Evolutionary conservation across 2,329 filamentous ascomycete genomes (phyloP), one percentile per base, ranked within the genome.

Genomic region (Scedosporium dehoogii): DNA sequence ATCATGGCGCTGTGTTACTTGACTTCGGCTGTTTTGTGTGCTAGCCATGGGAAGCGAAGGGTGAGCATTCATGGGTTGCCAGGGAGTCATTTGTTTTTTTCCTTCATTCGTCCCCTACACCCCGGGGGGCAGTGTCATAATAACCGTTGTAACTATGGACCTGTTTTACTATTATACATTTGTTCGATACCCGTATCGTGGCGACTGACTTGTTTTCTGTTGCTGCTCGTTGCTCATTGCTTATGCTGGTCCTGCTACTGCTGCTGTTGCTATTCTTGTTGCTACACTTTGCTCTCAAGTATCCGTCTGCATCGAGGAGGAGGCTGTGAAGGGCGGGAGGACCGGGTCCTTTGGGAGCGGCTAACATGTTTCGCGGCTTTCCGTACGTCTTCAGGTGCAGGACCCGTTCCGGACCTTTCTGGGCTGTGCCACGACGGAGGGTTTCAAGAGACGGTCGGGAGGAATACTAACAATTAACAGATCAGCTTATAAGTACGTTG

Each of bases 111-210:
- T 23, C 51, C 23, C 23, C 23, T 14, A 27, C 51, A 27, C 23
- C 18, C 23, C 51, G 21, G 51, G 51, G 51, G 51, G 33, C 51
- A 55, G 58, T 59, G 59, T 51, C 51, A 51, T 60, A 60, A 60
- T 60, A 51, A 46, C 59, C 38, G 46, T 60, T 60, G 59, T 60
- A 60, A 60, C 59, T 60, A 51, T 53, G 46, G 59, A 51, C 48
- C 25, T 60, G 58, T 55, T 55, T 55, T 55, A 53, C 4, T 46
- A 48, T 53, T 60, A 60, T 60, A 60, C 59, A 60, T 53, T 60
- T 51, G 59, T 29, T 51, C 44, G 58, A 53, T 60, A 53, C 59
- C 59, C 59, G 25, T n/a, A n/a, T 58, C 33, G 56, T 5, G 5
- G 18, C 21, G 6, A 7, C 21, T 23, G 12, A 12, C 21, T 55